phyloP scores from a whole-genome alignment of 495 filamentous ascomycete genomes.

The Paragyromitra xinjiangensis region DNA sequence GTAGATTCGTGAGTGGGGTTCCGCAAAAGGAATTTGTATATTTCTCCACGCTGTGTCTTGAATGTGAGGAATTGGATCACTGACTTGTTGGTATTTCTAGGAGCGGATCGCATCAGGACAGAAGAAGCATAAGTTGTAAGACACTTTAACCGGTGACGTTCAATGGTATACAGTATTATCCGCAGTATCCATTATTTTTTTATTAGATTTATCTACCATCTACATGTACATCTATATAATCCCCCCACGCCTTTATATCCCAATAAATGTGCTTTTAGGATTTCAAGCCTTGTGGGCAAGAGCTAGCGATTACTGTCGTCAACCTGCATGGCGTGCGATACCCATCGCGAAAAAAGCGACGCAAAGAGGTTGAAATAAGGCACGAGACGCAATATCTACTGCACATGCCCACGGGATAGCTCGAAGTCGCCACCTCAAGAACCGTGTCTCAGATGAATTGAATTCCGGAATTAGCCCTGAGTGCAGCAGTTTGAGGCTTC shows the following conservation, averaged over 20 bases:
- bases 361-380: constrained; percentile 12
- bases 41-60: constrained; percentile 58
- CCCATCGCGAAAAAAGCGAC: not conserved
- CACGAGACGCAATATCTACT: not conserved
- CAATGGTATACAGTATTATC: not conserved
- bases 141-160: not conserved
- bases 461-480: not conserved
- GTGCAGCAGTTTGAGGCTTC: not conserved
- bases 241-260: not conserved
- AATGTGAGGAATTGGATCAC: constrained; percentile 60
- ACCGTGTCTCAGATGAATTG: not conserved
- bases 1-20: constrained; percentile 71
- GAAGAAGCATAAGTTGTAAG: constrained; percentile 84
- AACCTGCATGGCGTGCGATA: not conserved
- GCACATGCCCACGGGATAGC: not conserved
- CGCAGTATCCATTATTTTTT: not conserved
- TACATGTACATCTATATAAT: constrained; percentile 2
- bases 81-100: constrained; percentile 24
- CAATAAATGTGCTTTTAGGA: not conserved
- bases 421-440: constrained; percentile 5
- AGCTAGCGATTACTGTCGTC: too few relatives aligned
- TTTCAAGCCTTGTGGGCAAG: not conserved
- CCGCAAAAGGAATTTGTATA: constrained; percentile 82
- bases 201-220: not conserved
- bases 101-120: constrained; percentile 65